A percentile compares a stretch with the other conserved stretches of the same genome.
Evolutionary conservation across 1,284 basidiomycete genomes (phyloP).

Genomic region (Omphalotus olearius): DNA sequence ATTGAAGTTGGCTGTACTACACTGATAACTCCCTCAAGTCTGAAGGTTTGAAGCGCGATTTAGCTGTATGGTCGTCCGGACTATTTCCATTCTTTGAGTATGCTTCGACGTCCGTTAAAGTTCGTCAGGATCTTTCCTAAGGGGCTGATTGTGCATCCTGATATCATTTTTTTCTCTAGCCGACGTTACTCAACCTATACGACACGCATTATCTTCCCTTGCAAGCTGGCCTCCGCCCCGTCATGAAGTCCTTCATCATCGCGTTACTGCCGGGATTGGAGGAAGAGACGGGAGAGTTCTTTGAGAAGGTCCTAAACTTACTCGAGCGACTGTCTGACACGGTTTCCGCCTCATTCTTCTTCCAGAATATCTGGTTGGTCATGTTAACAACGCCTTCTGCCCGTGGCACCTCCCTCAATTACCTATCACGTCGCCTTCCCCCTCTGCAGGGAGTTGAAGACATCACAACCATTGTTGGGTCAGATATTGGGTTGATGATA

Average conservation of each 20-base stretch:
- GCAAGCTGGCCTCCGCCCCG: slow-evolving; percentile 76
- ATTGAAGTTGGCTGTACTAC: slow-evolving; percentile 8
- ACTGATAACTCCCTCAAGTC: slow-evolving; percentile 44
- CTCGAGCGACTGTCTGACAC: slow-evolving; percentile 82
- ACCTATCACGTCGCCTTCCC: slow-evolving; percentile 78
- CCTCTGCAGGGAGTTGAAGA: slow-evolving; percentile 69
- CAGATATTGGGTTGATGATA: slow-evolving; percentile 90
- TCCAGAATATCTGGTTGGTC: slow-evolving; percentile 93
- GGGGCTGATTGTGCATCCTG: background rate
- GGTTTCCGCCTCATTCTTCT: slow-evolving; percentile 84
- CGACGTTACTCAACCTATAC: slow-evolving; percentile 82
- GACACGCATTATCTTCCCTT: slow-evolving; percentile 90
- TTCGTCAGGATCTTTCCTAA: slow-evolving; percentile 24
- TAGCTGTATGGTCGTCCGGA: slow-evolving; percentile 93
- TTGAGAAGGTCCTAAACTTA: slow-evolving; percentile 87
- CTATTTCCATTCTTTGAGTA: slow-evolving; percentile 99
- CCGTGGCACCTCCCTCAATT: slow-evolving; percentile 85
- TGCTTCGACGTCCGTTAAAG: slow-evolving; percentile 92
- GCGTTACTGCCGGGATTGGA: slow-evolving; percentile 92
- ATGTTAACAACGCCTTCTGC: slow-evolving; percentile 88
- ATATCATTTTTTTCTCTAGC: slow-evolving; percentile 37
- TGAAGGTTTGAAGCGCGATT: slow-evolving; percentile 85
- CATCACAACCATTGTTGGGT: slow-evolving; percentile 70
- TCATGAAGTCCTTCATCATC: slow-evolving; percentile 92
- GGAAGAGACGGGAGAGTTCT: slow-evolving; percentile 95